These are phyloP conservation scores for Saposhnikovia divaricata DNA, from an alignment of 129 eudicot species.

Conservation along the genomic window DNA sequence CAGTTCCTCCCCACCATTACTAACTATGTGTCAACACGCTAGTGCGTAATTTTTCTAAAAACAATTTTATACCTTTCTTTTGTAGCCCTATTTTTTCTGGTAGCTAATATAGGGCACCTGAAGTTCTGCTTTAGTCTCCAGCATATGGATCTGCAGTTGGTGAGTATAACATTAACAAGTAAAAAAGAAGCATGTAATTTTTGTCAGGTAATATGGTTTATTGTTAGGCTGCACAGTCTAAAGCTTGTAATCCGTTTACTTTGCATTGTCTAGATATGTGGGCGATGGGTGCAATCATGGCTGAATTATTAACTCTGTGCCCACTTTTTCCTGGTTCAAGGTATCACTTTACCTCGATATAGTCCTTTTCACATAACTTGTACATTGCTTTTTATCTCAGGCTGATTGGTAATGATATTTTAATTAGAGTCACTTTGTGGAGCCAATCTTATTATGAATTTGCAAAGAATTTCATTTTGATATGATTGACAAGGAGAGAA, in stretches of 20 bases:
- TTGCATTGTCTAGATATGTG: slow-evolving; percentile 64
- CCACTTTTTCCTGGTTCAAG: slow-evolving; percentile 98
- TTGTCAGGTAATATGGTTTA: not conserved
- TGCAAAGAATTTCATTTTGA: not conserved
- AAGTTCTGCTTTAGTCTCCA: slow-evolving; percentile 91
- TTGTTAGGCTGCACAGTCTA: not conserved
- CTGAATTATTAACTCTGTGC: slow-evolving; percentile 76
- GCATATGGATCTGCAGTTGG: slow-evolving; percentile 93
- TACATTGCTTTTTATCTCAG: not conserved
- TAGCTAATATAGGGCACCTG: slow-evolving; percentile 79
- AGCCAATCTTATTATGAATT: not conserved
- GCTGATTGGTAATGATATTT: not conserved
- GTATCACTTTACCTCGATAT: slow-evolving; percentile 17
- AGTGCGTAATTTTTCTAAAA: slow-evolving; percentile 38
- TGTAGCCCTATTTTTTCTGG: not conserved
- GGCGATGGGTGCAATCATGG: slow-evolving; percentile 99
- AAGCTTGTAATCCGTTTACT: not conserved
- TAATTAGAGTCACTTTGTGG: not conserved
- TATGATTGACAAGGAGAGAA: not conserved
- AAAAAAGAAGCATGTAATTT: not conserved
- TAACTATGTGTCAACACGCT: slow-evolving; percentile 97
- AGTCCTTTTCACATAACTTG: not conserved
- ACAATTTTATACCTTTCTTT: not conserved
- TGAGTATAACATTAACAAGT: slow-evolving; percentile 34
- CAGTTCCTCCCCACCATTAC: slow-evolving; percentile 78